Conservation (phyloP, 495 filamentous ascomycete genomes). For the Cudoniella acicularis region DNA sequence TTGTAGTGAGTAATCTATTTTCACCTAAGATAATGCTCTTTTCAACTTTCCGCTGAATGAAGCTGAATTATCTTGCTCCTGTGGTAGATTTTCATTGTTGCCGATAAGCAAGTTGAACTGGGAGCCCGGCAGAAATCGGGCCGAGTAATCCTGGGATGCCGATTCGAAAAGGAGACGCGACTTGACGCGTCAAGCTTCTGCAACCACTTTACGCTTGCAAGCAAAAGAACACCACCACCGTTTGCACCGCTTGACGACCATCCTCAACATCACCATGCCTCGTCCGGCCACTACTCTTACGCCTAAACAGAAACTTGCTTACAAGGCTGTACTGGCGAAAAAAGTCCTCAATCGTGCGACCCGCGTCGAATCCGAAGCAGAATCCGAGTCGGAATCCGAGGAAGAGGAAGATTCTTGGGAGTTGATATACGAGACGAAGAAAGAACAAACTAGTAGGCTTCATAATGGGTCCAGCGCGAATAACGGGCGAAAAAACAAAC, state of each 20-base stretch:
- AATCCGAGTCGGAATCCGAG: conserved; percentile 83
- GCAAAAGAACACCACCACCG: neutral
- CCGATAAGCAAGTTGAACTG: too few species aligned
- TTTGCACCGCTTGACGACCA: neutral
- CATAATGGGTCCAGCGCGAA: too few species aligned
- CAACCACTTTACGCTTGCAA: conserved; percentile 11
- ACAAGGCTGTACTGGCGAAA: conserved; percentile 45
- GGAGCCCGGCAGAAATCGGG: too few species aligned
- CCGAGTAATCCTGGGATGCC: too few species aligned
- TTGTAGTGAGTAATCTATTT: too few species aligned
- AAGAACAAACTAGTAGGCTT: conserved; percentile 24
- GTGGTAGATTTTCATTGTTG: too few species aligned
- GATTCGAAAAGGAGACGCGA: too few species aligned
- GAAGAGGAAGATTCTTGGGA: conserved; percentile 75
- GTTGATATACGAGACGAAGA: conserved; percentile 69
- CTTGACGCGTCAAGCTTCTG: conserved; percentile 8
- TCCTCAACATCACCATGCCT: conserved; percentile 26
- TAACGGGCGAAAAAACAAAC: too few species aligned
- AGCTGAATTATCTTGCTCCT: too few species aligned
- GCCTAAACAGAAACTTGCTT: conserved; percentile 9
- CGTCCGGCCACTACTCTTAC: conserved; percentile 14
- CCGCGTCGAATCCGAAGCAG: conserved; percentile 68
- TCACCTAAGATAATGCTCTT: too few species aligned
- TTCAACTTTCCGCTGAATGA: too few species aligned
- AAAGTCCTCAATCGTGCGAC: conserved; percentile 49